A percentile compares a stretch with the other conserved stretches of the same genome.
phyloP scores from a whole-genome alignment of 805 yeast genomes.

The Candida sithepensis region DNA sequence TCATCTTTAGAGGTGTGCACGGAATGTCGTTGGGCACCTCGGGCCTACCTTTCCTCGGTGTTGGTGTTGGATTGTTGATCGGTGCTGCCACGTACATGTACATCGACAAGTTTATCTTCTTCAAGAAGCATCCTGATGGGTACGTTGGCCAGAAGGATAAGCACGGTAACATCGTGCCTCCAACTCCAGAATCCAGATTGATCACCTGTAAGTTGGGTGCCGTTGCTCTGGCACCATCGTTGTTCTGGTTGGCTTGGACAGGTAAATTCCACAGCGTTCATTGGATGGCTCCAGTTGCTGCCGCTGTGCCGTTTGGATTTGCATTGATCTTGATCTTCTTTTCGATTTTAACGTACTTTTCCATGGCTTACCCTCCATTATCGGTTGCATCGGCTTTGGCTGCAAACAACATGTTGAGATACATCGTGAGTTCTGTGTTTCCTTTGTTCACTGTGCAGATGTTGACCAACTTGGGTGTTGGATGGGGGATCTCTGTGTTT shows the following conservation, averaged over 20 bases:
- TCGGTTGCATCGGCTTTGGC: constrained; percentile 85
- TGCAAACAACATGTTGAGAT: constrained; percentile 79
- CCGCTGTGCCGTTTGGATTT: constrained; percentile 79
- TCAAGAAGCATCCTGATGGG: constrained; percentile 61
- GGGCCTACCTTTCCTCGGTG: constrained; percentile 68
- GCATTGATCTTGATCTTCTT: constrained; percentile 71
- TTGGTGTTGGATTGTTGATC: constrained; percentile 60
- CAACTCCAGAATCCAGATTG: constrained; percentile 59
- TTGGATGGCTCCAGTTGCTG: constrained; percentile 73
- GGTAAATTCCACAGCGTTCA: constrained; percentile 49
- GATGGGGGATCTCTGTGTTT: constrained; percentile 76
- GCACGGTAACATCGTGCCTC: constrained; percentile 51
- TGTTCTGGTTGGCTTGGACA: constrained; percentile 85
- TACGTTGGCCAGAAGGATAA: constrained; percentile 52
- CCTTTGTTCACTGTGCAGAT: constrained; percentile 85
- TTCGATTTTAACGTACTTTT: constrained; percentile 63
- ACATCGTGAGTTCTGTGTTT: constrained; percentile 70
- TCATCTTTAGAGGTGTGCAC: constrained; percentile 66
- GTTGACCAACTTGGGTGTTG: constrained; percentile 66
- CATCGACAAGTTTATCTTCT: constrained; percentile 46
- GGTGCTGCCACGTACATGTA: constrained; percentile 52
- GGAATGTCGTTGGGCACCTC: constrained; percentile 56
- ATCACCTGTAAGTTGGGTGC: constrained; percentile 66
- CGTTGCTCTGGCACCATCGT: constrained; percentile 57
- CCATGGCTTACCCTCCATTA: constrained; percentile 69